phyloP scores from a whole-genome alignment of 2,329 filamentous ascomycete genomes.

The Neonectria hederae region DNA sequence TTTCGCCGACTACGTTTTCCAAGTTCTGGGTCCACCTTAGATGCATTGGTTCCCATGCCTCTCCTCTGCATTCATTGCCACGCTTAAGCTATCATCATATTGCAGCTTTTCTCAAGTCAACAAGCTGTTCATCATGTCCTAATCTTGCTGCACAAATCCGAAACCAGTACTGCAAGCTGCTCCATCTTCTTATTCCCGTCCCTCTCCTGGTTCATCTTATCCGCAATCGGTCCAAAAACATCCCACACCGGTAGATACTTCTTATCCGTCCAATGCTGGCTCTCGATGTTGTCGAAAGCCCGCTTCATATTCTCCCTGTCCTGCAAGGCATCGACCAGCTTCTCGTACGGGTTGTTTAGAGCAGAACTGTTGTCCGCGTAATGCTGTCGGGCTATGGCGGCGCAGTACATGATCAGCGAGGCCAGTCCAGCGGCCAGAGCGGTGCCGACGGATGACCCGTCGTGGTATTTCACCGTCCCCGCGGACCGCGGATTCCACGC shows the following conservation, averaged over 20 bases:
- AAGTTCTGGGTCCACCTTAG: no score
- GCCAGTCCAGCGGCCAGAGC: conserved; percentile 45
- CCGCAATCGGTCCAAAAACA: not conserved
- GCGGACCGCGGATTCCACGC: not conserved
- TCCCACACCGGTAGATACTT: not conserved
- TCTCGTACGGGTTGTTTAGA: not conserved
- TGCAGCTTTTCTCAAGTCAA: no score
- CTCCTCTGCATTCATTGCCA: no score
- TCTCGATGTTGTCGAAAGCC: not conserved
- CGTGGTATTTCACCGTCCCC: not conserved
- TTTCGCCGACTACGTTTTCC: no score
- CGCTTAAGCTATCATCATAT: no score
- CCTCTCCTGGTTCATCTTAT: not conserved
- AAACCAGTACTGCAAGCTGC: not conserved
- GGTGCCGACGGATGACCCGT: conserved; percentile 44
- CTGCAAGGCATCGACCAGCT: not conserved
- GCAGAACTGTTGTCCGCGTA: not conserved
- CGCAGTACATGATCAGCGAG: conserved; percentile 45
- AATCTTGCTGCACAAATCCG: not conserved
- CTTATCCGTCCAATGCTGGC: not conserved
- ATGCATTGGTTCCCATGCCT: no score
- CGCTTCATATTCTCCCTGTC: not conserved
- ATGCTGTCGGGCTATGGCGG: not conserved
- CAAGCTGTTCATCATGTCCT: no score
- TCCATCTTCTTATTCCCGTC: not conserved